A percentile compares a stretch with the other conserved stretches of the same genome.
phyloP scores from a whole-genome alignment of 164 flowering plant species.

The Vitis vinifera region DNA sequence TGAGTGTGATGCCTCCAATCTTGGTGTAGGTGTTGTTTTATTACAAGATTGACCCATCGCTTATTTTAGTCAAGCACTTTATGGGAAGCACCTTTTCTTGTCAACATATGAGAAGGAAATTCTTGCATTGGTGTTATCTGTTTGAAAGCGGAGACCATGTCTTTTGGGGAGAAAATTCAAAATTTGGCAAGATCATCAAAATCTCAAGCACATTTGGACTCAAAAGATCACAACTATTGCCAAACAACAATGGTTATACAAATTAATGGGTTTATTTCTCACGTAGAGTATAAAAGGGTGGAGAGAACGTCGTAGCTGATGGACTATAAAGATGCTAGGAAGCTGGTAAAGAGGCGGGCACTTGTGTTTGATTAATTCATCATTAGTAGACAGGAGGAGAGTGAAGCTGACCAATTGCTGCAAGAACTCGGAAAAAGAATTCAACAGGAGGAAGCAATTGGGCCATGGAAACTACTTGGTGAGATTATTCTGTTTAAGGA shows the following conservation, averaged over 20 bases:
- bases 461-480: too few species aligned
- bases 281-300: slow-evolving; percentile 3
- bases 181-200: neutral
- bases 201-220: neutral
- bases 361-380: neutral
- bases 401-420: too few species aligned
- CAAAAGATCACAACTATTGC: neutral
- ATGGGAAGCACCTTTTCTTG: neutral
- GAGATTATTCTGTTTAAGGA: too few species aligned
- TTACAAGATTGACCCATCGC: neutral
- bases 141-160: too few species aligned
- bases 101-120: slow-evolving; percentile 10
- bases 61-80: neutral
- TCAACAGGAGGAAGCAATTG: too few species aligned
- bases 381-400: slow-evolving; percentile 7
- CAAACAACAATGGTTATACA: slow-evolving; percentile 4
- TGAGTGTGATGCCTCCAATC: slow-evolving; percentile 7
- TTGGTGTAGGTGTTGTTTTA: neutral
- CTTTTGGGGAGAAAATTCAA: neutral
- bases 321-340: slow-evolving; percentile 4
- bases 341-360: neutral
- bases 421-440: too few species aligned
- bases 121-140: neutral
- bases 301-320: slow-evolving; percentile 9
- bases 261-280: slow-evolving; percentile 10